Evolutionary conservation across 2,329 filamentous ascomycete genomes (phyloP).

Genomic region (Fusarium incarnatum): DNA sequence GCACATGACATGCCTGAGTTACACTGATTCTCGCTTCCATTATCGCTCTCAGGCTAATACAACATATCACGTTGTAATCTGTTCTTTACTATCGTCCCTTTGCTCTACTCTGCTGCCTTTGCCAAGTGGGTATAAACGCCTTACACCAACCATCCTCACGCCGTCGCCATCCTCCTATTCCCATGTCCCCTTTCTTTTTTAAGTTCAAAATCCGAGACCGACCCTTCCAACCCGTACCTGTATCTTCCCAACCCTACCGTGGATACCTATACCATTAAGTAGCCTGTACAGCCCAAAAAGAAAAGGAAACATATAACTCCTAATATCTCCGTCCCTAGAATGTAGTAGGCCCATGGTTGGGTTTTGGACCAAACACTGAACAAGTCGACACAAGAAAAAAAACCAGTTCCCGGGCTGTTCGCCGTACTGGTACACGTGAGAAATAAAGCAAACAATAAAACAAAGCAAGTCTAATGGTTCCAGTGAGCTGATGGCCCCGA

Average conservation of each 20-base stretch:
- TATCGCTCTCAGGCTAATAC: not conserved
- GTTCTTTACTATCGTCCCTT: conserved; percentile 10
- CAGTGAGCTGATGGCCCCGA: conserved; percentile 25
- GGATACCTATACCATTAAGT: conserved; percentile 37
- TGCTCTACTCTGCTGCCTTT: conserved; percentile 12
- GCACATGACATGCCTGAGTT: not conserved
- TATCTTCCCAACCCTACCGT: not conserved
- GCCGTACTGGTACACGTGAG: conserved; percentile 36
- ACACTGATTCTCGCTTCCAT: not conserved
- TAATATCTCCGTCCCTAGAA: conserved; percentile 3
- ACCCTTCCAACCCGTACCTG: conserved; percentile 19
- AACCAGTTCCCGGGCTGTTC: conserved; percentile 20
- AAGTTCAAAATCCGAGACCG: conserved; percentile 17
- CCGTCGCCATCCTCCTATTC: conserved; percentile 24
- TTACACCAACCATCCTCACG: conserved; percentile 37
- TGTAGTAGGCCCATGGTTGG: conserved; percentile 26
- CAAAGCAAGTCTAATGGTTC: conserved; percentile 38
- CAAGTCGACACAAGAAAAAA: conserved; percentile 21
- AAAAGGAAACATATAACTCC: conserved; percentile 18
- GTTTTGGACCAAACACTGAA: conserved; percentile 19
- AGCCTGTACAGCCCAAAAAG: conserved; percentile 33
- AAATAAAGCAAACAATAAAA: conserved; percentile 25
- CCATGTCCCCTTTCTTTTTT: conserved; percentile 20
- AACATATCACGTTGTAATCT: not conserved
- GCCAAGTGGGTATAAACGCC: conserved; percentile 52